Evolutionary conservation across 2,329 filamentous ascomycete genomes (phyloP).

Genomic region (Chalara sp.): DNA sequence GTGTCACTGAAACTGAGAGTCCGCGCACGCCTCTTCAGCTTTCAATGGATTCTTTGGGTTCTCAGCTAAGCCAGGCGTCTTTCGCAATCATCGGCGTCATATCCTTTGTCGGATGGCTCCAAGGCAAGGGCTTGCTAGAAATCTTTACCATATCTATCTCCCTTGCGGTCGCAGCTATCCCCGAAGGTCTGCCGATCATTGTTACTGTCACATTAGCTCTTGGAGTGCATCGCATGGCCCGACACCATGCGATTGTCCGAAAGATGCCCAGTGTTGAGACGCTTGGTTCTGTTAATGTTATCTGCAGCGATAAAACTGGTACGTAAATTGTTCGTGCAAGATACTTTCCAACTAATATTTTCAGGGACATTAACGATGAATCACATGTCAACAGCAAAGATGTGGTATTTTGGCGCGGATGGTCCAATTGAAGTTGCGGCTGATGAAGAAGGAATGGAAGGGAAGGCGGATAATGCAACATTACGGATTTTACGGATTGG

Average conservation of each 20-base stretch:
- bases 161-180: slow-evolving; percentile 90
- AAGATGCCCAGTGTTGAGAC: slow-evolving; percentile 96
- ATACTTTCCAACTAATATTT: not conserved
- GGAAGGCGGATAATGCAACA: slow-evolving; percentile 64
- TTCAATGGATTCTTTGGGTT: slow-evolving; percentile 95
- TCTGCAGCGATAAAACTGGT: slow-evolving; percentile 97
- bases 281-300: slow-evolving; percentile 96
- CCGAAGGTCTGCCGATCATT: slow-evolving; percentile 93
- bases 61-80: slow-evolving; percentile 93
- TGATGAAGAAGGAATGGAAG: slow-evolving; percentile 46
- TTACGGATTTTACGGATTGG: slow-evolving; percentile 81
- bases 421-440: slow-evolving; percentile 40
- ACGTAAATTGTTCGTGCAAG: slow-evolving; percentile 14
- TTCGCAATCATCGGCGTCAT: slow-evolving; percentile 93
- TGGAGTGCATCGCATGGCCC: slow-evolving; percentile 94
- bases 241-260: slow-evolving; percentile 88
- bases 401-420: slow-evolving; percentile 83
- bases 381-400: slow-evolving; percentile 94
- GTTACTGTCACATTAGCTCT: slow-evolving; percentile 94
- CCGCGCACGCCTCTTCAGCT: slow-evolving; percentile 88
- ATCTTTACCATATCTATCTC: slow-evolving; percentile 98
- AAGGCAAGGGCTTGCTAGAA: slow-evolving; percentile 83
- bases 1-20: slow-evolving; percentile 89
- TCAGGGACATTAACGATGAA: slow-evolving; percentile 87
- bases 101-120: slow-evolving; percentile 80